Evolutionary conservation across 225 moss, liverwort and hornwort genomes (phyloP).

Genomic region (Marchantia paleacea): DNA sequence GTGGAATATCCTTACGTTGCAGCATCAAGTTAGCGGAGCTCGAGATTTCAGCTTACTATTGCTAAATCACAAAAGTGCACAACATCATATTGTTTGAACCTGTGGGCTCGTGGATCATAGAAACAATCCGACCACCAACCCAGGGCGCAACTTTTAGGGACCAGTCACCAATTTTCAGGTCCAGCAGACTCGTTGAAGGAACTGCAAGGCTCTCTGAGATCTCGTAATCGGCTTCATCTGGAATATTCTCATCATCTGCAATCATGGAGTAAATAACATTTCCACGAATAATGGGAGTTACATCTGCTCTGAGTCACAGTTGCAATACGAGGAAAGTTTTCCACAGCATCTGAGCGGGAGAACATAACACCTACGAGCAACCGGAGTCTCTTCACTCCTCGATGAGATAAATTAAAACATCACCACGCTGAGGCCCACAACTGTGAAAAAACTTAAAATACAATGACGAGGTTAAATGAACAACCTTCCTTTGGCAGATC

Average conservation of each 20-base stretch:
- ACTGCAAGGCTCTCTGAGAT: conserved; percentile 33
- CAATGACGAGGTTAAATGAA: background rate
- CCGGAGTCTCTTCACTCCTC: background rate
- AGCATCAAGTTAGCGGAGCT: background rate
- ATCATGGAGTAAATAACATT: background rate
- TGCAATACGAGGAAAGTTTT: too few relatives aligned
- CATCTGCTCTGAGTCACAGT: background rate
- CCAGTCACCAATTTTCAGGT: conserved; percentile 46
- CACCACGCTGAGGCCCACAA: background rate
- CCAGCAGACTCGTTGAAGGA: conserved; percentile 31
- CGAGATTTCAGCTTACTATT: too few relatives aligned
- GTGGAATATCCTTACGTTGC: background rate
- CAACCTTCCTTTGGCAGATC: conserved; percentile 26
- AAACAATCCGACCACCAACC: conserved; percentile 85
- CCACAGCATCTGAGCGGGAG: too few relatives aligned
- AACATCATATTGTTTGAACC: conserved; percentile 24
- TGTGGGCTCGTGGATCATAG: conserved; percentile 58
- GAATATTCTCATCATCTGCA: conserved; percentile 20
- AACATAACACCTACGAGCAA: background rate
- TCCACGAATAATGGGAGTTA: background rate
- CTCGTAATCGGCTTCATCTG: conserved; percentile 49
- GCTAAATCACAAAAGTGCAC: background rate
- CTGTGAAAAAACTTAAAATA: background rate
- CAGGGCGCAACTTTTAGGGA: conserved; percentile 60
- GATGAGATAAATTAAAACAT: background rate